A percentile compares a stretch with the other conserved stretches of the same genome.
Conservation (phyloP, 345 rosid genomes). For the Populus pruinosa region DNA sequence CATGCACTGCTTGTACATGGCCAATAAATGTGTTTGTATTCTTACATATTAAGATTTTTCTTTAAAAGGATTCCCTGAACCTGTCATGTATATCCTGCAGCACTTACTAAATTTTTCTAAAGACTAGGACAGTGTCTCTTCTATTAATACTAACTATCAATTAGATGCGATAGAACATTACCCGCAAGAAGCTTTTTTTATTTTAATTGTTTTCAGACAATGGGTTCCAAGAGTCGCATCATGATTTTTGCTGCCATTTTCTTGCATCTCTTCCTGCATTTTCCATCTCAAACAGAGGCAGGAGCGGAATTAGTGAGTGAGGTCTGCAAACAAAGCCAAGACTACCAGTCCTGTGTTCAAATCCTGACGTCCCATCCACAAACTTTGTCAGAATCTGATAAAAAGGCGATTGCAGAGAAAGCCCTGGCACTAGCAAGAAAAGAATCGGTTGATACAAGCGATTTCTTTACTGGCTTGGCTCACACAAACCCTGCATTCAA, state of each 20-base stretch:
- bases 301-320: neutral
- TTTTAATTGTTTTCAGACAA: neutral
- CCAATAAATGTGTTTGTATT: neutral
- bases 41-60: neutral
- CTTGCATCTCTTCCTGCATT: neutral
- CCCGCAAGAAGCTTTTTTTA: neutral
- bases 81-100: neutral
- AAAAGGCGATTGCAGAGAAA: neutral
- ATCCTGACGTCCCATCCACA: neutral
- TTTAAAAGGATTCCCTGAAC: neutral
- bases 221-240: neutral
- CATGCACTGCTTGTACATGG: neutral
- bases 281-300: slow-evolving; percentile 4
- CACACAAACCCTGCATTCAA: neutral
- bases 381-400: neutral
- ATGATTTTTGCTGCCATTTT: neutral
- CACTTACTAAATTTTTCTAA: neutral
- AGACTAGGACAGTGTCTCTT: neutral
- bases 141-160: neutral
- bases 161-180: neutral
- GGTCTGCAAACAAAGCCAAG: neutral
- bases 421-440: neutral
- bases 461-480: neutral
- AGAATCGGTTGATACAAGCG: neutral
- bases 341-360: neutral